Evolutionary conservation across 2,329 filamentous ascomycete genomes (phyloP).

Genomic region (Endothia cerciana): DNA sequence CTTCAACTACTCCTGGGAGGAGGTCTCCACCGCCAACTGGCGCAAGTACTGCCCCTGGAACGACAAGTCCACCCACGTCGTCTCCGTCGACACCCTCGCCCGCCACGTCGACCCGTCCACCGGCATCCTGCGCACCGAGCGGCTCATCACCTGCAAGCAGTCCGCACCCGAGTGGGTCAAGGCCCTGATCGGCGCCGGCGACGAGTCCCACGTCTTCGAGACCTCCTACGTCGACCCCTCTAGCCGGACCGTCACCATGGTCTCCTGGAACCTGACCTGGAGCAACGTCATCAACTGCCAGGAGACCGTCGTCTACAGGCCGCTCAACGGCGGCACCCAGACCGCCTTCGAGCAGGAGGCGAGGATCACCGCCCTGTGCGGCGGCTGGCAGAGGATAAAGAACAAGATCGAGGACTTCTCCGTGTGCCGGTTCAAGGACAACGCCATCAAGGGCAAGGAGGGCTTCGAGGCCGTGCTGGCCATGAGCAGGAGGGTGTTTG

Average conservation of each 20-base stretch:
- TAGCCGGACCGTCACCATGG: slow-evolving; percentile 90
- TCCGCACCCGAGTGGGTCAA: slow-evolving; percentile 78
- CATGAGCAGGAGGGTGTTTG: slow-evolving; percentile 90
- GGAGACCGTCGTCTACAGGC: slow-evolving; percentile 88
- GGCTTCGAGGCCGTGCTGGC: slow-evolving; percentile 94
- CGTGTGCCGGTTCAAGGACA: slow-evolving; percentile 87
- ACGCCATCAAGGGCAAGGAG: slow-evolving; percentile 86
- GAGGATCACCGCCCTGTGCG: slow-evolving; percentile 89
- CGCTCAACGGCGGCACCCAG: slow-evolving; percentile 53
- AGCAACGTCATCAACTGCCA: slow-evolving; percentile 88
- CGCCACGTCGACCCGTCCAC: slow-evolving; percentile 62
- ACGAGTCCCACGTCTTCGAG: slow-evolving; percentile 90
- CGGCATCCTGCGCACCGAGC: slow-evolving; percentile 64
- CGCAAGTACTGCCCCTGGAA: slow-evolving; percentile 99
- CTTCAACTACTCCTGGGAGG: slow-evolving; percentile 98
- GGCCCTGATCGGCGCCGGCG: slow-evolving; percentile 73
- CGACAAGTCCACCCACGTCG: slow-evolving; percentile 95
- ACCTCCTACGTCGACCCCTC: slow-evolving; percentile 89
- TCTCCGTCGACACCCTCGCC: slow-evolving; percentile 90
- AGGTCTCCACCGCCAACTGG: slow-evolving; percentile 98
- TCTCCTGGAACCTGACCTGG: slow-evolving; percentile 92
- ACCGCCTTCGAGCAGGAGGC: slow-evolving; percentile 90
- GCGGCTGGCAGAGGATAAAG: slow-evolving; percentile 96
- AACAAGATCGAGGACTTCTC: slow-evolving; percentile 94
- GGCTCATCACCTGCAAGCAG: slow-evolving; percentile 65